Evolutionary conservation across 148 eudicot genomes (phyloP).

Genomic region (Selenicereus undatus): DNA sequence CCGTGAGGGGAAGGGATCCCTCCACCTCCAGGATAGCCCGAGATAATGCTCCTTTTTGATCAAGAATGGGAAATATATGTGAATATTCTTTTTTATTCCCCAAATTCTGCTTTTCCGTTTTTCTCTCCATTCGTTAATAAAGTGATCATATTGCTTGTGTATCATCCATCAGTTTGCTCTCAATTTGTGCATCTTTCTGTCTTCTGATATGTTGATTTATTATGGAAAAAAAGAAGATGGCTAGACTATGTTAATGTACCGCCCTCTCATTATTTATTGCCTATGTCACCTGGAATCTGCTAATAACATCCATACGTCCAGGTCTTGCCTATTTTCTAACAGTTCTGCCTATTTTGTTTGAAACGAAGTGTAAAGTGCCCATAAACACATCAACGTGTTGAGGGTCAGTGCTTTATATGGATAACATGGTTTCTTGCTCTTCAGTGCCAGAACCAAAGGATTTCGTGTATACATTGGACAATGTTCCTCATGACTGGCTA

Average conservation of each 20-base stretch:
- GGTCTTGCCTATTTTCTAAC: background rate
- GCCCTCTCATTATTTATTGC: background rate
- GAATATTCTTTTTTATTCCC: background rate
- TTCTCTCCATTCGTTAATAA: background rate
- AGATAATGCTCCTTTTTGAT: no score
- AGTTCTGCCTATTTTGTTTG: background rate
- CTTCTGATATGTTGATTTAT: background rate
- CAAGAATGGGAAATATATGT: background rate
- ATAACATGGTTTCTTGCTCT: slow-evolving; percentile 5
- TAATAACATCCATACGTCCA: background rate
- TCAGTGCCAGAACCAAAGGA: slow-evolving; percentile 79
- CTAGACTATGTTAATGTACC: background rate
- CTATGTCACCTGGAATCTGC: background rate
- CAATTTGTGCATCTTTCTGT: background rate
- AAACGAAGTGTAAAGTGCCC: background rate
- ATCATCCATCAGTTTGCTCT: background rate
- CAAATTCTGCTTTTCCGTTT: background rate
- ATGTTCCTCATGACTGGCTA: slow-evolving; percentile 68
- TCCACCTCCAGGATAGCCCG: background rate
- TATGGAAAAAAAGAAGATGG: background rate
- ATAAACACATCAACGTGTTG: background rate
- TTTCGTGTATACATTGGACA: slow-evolving; percentile 62
- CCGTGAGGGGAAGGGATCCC: no score
- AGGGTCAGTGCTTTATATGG: background rate
- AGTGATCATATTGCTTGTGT: background rate